A percentile compares a stretch with the other conserved stretches of the same genome.
Evolutionary conservation across 2,329 filamentous ascomycete genomes (phyloP).

Genomic region (Colletotrichum orchidophilum): DNA sequence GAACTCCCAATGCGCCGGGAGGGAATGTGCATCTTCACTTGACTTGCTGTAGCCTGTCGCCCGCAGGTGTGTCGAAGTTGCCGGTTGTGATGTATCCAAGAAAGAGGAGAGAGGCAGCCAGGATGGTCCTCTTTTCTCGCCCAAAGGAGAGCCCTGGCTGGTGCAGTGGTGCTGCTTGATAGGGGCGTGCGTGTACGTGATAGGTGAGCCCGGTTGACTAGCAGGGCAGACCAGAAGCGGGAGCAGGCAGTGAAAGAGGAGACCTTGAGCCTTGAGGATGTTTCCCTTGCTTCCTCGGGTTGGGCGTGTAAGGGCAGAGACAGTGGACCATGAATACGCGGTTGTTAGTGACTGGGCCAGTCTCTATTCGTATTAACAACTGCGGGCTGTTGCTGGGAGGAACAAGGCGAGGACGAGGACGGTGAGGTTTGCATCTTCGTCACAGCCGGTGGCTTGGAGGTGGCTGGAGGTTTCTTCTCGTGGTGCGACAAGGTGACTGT

Average conservation of each 20-base stretch:
- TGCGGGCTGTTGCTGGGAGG: not conserved
- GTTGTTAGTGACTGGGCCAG: not conserved
- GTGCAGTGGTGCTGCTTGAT: not conserved
- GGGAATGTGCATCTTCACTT: constrained; percentile 7
- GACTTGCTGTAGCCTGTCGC: not conserved
- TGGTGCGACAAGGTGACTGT: not conserved
- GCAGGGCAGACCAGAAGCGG: constrained; percentile 6
- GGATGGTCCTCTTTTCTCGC: not conserved
- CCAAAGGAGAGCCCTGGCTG: not conserved
- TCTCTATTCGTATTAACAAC: constrained; percentile 3
- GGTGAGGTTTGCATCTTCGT: constrained; percentile 6
- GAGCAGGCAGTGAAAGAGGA: constrained; percentile 10
- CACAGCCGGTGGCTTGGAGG: constrained; percentile 26
- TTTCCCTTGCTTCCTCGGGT: constrained; percentile 12
- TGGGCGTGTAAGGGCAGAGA: not conserved
- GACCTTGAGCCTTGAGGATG: not conserved
- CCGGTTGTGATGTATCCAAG: no score
- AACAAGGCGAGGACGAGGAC: constrained; percentile 12
- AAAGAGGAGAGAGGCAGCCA: not conserved
- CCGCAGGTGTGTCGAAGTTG: not conserved
- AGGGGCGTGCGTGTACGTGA: not conserved
- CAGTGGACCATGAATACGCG: not conserved
- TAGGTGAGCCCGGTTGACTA: not conserved
- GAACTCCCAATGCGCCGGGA: constrained; percentile 14
- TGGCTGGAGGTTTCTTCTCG: not conserved